Evolutionary conservation across 1,139 yeast genomes (phyloP).

Genomic region (Blastobotrys aristatus): DNA sequence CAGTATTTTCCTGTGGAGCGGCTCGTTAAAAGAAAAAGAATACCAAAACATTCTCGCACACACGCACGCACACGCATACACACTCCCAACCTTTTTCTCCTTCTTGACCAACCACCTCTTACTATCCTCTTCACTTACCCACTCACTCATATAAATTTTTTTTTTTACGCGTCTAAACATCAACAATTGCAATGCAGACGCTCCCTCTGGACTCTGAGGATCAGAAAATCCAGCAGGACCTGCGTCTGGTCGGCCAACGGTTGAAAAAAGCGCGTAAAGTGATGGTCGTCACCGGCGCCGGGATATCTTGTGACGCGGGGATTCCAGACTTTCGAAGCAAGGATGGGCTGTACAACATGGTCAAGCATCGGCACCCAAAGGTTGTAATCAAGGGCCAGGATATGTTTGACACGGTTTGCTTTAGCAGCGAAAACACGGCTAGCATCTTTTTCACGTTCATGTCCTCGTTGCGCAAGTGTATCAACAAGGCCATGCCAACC

Average conservation of each 20-base stretch:
- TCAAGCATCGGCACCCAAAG: conserved; percentile 58
- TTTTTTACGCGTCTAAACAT: neutral
- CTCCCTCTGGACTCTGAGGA: conserved; percentile 6
- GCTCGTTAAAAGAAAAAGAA: too few species aligned
- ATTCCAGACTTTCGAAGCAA: conserved; percentile 90
- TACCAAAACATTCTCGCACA: too few species aligned
- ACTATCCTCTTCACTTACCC: neutral
- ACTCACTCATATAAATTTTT: too few species aligned
- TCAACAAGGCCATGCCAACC: conserved; percentile 68
- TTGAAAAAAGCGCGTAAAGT: conserved; percentile 26
- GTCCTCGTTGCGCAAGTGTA: conserved; percentile 63
- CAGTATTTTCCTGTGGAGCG: too few species aligned
- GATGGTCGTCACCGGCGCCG: conserved; percentile 74
- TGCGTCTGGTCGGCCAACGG: conserved; percentile 23
- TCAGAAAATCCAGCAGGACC: neutral
- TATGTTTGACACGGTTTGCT: conserved; percentile 77
- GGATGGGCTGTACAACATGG: conserved; percentile 75
- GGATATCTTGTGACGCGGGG: conserved; percentile 93
- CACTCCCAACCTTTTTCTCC: neutral
- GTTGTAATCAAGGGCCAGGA: conserved; percentile 77
- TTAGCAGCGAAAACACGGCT: conserved; percentile 60
- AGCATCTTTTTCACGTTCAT: conserved; percentile 73
- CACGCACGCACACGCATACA: neutral
- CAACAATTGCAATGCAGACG: conserved; percentile 1
- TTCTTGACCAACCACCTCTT: neutral